These are phyloP conservation scores for Monosporascus sp. DNA, from an alignment of 2,329 filamentous ascomycete species.

Conservation along the genomic window DNA sequence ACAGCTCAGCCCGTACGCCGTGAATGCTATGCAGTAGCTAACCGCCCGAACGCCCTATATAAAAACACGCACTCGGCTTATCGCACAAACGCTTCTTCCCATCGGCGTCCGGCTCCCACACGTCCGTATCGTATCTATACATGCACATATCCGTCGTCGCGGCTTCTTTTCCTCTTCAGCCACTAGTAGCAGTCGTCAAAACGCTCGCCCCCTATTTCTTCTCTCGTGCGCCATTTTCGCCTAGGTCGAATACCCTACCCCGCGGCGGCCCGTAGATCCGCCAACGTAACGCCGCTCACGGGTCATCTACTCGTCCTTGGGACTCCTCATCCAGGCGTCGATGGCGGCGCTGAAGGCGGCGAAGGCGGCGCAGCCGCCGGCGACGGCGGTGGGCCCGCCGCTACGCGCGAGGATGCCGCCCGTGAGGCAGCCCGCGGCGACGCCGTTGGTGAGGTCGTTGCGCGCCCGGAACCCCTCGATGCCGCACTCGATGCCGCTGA, in stretches of 20 bases:
- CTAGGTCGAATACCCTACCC: not conserved
- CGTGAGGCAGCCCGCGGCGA: conserved; percentile 83
- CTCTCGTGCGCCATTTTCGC: too few species aligned
- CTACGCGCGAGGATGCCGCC: conserved; percentile 82
- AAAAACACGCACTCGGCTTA: not conserved
- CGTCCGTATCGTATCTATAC: too few species aligned
- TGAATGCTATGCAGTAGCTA: not conserved
- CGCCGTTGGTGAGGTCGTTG: conserved; percentile 86
- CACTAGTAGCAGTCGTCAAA: conserved; percentile 1
- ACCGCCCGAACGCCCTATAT: not conserved
- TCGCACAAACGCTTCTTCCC: not conserved
- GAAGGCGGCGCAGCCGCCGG: conserved; percentile 85
- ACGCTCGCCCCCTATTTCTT: conserved; percentile 1
- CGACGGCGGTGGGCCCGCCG: conserved; percentile 83
- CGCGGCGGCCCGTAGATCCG: conserved; percentile 1
- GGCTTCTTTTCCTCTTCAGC: too few species aligned
- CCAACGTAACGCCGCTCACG: not conserved
- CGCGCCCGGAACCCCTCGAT: conserved; percentile 90
- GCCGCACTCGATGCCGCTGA: conserved; percentile 89
- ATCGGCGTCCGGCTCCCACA: too few species aligned
- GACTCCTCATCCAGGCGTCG: conserved; percentile 84
- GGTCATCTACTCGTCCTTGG: conserved; percentile 49
- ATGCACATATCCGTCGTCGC: too few species aligned
- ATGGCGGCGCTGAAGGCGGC: conserved; percentile 90
- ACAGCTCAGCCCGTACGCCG: not conserved